Evolutionary conservation across 2,329 filamentous ascomycete species (phyloP), one percentile per base, ranked within the genome.

Genomic region (Purpureocillium takamizusanense): DNA sequence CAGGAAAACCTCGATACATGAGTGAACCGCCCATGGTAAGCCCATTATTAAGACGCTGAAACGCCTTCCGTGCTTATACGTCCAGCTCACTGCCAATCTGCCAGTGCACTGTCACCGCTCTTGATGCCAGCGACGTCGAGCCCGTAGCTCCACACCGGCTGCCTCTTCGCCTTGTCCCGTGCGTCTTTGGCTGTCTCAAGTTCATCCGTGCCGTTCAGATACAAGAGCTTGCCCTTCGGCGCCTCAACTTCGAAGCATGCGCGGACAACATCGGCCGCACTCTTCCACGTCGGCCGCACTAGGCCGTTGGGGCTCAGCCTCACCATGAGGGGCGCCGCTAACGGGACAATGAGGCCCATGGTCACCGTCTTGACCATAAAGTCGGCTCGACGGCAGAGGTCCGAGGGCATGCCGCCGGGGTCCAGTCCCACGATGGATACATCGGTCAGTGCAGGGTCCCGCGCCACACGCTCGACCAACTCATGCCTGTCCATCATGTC

Each of bases 341-440:
- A 3, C 6, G 51, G 52, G 4, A 61, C 10, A 6, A 57, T 12
- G 16, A 50, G 18, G 29, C 54, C 53, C 30, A 55, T 43, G 4
- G 43, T 36, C 7, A 55, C 35, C 8, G 44, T 40, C 3, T 38
- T 36, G 29, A 56, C 39, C 13, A 52, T 9, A 33, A 52, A 54
- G 29, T 48, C 40, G 13, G 46, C 52, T 21, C 51, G 49, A 13
- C 54, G 52, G n/a, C 34, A 38, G 3, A 65, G 44, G 14, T 51
- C 55, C 8, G 55, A 59, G 29, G 39, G 35, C 55, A 66, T 65
- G 10, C 46, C 51, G 33, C 62, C 63, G 0, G 63, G 62, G 33
- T 66, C 62, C 11, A 64, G 41, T 5, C 58, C 59, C 3, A 63
- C 41, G 30, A 66, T 49, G 15, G 51, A 52, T 37, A 67, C 53